phyloP scores from a whole-genome alignment of 495 filamentous ascomycete genomes.

The Hypoxylon cercidicola region DNA sequence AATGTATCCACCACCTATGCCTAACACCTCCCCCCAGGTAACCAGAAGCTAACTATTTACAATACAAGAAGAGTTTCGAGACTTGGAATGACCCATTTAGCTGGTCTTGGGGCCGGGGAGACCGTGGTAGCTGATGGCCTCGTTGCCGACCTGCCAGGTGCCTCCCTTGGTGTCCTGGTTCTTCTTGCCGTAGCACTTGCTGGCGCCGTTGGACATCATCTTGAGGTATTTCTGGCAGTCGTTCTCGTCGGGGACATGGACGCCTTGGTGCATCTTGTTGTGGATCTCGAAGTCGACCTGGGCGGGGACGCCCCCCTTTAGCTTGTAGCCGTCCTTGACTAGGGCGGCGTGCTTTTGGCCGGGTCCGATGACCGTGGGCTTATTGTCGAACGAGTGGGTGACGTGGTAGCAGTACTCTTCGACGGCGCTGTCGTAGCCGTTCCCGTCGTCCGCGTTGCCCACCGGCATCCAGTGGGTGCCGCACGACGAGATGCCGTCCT shows the following conservation, averaged over 20 bases:
- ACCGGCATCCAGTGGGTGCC: conserved; percentile 1
- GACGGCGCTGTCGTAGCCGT: background rate
- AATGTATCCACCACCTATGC: too few relatives aligned
- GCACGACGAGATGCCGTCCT: conserved; percentile 6
- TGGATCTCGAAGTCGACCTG: conserved; percentile 13
- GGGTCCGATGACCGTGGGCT: conserved; percentile 1
- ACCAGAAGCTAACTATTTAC: background rate
- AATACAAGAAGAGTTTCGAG: background rate
- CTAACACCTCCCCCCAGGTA: background rate
- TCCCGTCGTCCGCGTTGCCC: conserved; percentile 4
- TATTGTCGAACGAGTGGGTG: conserved; percentile 1
- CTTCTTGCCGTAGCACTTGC: conserved; percentile 1
- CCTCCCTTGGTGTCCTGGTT: conserved; percentile 6
- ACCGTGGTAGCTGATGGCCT: conserved; percentile 1
- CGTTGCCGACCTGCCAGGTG: conserved; percentile 1
- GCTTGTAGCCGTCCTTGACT: background rate
- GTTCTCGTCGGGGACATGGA: background rate
- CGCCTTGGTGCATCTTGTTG: conserved; percentile 1
- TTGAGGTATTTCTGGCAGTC: conserved; percentile 3
- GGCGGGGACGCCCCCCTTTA: background rate
- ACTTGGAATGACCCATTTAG: background rate
- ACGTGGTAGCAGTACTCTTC: conserved; percentile 9
- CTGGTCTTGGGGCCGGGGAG: background rate
- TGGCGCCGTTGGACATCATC: background rate
- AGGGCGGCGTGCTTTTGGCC: conserved; percentile 2